These are phyloP conservation scores for Eucalyptus polybractea DNA, from an alignment of 345 rosid genomes.

Conservation along the genomic window DNA sequence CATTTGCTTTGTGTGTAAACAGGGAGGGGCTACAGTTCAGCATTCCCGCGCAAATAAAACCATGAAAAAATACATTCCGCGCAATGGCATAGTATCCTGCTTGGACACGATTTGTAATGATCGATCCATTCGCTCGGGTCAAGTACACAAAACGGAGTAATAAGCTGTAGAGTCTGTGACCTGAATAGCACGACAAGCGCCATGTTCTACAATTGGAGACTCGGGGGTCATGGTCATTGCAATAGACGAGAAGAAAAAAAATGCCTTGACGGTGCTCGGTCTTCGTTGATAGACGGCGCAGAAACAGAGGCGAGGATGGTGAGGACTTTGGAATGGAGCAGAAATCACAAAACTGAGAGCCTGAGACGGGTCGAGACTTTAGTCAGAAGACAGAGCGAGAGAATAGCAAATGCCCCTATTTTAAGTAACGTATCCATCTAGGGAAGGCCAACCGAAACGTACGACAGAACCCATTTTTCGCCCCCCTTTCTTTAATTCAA, in stretches of 20 bases:
- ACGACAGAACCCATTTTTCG: background rate
- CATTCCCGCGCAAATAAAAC: background rate
- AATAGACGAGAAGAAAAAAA: background rate
- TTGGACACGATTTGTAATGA: background rate
- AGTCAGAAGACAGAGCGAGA: background rate
- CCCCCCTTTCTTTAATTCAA: background rate
- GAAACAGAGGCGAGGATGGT: background rate
- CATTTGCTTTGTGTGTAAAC: background rate
- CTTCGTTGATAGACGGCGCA: background rate
- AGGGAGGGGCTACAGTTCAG: background rate
- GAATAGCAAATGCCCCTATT: background rate
- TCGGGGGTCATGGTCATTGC: background rate
- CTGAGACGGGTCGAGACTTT: background rate
- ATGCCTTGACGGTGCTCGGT: background rate
- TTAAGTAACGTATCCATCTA: background rate
- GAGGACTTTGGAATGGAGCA: background rate
- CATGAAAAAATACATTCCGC: fast-evolving
- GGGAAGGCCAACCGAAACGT: background rate
- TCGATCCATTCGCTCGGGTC: background rate
- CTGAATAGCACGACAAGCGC: background rate
- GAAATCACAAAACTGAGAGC: background rate
- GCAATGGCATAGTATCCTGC: background rate
- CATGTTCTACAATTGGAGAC: background rate
- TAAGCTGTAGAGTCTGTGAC: background rate
- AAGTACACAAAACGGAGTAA: background rate